Conservation (phyloP, 768 basidiomycete species). For the Russula ochroleuca region DNA sequence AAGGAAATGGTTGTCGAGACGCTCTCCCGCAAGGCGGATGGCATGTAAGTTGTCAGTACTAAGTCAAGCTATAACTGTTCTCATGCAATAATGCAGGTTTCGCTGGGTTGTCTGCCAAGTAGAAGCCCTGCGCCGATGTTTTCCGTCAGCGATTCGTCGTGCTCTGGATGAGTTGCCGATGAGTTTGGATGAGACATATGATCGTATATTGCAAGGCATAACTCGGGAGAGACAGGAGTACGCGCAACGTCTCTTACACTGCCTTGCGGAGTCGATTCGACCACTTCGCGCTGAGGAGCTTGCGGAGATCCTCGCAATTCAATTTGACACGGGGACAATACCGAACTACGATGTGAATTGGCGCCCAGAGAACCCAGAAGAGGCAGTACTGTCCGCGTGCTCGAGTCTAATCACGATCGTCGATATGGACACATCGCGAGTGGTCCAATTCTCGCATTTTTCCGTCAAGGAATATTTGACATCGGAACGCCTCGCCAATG, state of each 20-base stretch:
- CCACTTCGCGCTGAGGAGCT: not conserved
- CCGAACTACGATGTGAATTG: not conserved
- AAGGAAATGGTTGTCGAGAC: not conserved
- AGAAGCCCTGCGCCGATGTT: not conserved
- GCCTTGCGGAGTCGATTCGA: not conserved
- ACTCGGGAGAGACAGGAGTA: not conserved
- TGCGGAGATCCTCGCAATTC: not conserved
- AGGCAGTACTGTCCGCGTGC: not conserved
- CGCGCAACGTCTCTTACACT: not conserved
- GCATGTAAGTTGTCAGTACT: not conserved
- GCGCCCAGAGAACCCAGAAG: not conserved
- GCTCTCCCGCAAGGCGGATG: not conserved
- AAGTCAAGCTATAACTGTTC: not conserved
- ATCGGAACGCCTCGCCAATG: not conserved
- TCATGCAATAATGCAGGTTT: not conserved
- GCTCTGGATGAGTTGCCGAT: not conserved
- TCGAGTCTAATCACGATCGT: not conserved
- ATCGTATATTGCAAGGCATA: not conserved
- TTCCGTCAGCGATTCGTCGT: not conserved
- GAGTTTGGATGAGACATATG: slow-evolving; percentile 2
- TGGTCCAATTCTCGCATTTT: not conserved
- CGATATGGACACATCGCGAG: not conserved
- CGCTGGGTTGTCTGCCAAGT: not conserved
- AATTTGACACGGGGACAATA: not conserved
- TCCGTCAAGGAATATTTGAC: not conserved